These are phyloP conservation scores for Strobilomyces confusus DNA, from an alignment of 768 basidiomycete species.

Conservation along the genomic window DNA sequence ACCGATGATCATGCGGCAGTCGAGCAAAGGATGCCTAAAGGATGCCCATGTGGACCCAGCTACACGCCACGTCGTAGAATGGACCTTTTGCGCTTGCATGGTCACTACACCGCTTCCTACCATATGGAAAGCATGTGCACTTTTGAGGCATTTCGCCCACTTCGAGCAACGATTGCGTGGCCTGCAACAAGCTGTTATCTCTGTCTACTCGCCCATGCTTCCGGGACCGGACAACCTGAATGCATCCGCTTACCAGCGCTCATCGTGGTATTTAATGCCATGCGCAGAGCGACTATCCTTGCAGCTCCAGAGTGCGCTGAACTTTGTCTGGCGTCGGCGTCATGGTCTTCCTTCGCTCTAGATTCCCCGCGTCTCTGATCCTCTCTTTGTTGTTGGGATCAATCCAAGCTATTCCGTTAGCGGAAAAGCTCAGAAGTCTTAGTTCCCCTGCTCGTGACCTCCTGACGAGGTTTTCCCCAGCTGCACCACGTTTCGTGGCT, in stretches of 20 bases:
- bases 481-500: slow-evolving; percentile 47
- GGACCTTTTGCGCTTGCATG: background rate
- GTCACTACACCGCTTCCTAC: background rate
- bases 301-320: no score
- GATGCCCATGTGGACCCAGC: background rate
- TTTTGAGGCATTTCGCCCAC: background rate
- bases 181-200: background rate
- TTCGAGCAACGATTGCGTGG: background rate
- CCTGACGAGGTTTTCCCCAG: slow-evolving; percentile 25
- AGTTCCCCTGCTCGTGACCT: slow-evolving; percentile 23
- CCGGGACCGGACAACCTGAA: slow-evolving; percentile 1
- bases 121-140: background rate
- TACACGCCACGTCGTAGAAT: background rate
- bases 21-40: background rate
- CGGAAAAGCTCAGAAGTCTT: slow-evolving; percentile 18
- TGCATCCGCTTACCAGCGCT: background rate
- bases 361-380: no score
- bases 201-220: background rate
- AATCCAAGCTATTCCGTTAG: slow-evolving; percentile 15
- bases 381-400: slow-evolving; percentile 1
- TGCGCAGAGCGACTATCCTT: no score
- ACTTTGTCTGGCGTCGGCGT: no score
- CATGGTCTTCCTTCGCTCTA: no score
- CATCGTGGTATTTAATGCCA: no score
- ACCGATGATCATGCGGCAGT: no score